Conservation (phyloP, 108 stramenopile species). For the Cyclostephanos invisitatus region DNA sequence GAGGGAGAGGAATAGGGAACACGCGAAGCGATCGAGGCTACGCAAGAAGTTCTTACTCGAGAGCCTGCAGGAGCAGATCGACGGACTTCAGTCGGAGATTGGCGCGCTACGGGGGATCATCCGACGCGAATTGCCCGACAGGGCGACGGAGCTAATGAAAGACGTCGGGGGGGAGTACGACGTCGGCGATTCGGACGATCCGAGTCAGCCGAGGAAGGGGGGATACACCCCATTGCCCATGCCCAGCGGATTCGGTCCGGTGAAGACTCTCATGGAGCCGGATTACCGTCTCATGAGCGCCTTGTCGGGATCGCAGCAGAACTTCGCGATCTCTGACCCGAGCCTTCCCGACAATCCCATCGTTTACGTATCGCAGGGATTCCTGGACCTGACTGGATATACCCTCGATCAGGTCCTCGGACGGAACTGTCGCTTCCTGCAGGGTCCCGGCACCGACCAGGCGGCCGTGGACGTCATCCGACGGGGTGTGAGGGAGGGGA, state of each 20-base stretch:
- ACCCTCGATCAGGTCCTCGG: conserved; percentile 91
- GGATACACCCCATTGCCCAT: conserved; percentile 84
- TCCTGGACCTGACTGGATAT: conserved; percentile 95
- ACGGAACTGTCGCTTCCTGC: conserved; percentile 96
- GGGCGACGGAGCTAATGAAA: conserved; percentile 54
- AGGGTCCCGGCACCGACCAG: conserved; percentile 95
- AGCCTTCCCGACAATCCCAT: conserved; percentile 97
- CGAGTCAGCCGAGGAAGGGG: conserved; percentile 51
- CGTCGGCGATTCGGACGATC: conserved; percentile 24
- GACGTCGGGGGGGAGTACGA: conserved; percentile 37
- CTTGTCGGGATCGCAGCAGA: conserved; percentile 89
- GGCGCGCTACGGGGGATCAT: conserved; percentile 70
- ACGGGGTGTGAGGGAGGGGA: conserved; percentile 80
- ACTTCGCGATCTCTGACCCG: conserved; percentile 97
- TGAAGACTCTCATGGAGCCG: conserved; percentile 92
- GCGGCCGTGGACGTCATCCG: conserved; percentile 85
- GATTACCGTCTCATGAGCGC: conserved; percentile 88
- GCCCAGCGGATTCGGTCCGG: conserved; percentile 90
- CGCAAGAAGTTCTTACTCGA: conserved; percentile 98
- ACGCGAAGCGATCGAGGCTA: conserved; percentile 94
- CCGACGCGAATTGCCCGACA: conserved; percentile 59
- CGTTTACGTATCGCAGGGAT: conserved; percentile 91
- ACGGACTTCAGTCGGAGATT: conserved; percentile 84
- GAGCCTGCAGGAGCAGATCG: conserved; percentile 93
- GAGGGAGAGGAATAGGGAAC: conserved; percentile 87